These are phyloP conservation scores for Podospora comata DNA, from an alignment of 495 filamentous ascomycete species.

Conservation along the genomic window DNA sequence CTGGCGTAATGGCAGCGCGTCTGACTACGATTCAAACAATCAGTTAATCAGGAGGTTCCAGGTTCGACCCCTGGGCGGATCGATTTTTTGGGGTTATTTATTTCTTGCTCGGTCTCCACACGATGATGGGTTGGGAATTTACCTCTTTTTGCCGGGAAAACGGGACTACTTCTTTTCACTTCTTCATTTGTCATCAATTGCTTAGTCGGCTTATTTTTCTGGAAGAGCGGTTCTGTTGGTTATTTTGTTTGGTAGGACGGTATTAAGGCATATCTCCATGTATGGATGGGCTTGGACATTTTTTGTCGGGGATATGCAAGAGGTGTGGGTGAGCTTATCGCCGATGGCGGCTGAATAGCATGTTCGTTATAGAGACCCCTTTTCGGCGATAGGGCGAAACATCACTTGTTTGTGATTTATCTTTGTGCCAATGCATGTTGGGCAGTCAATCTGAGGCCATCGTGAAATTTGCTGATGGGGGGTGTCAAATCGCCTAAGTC, in stretches of 20 bases:
- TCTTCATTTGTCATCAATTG: neutral
- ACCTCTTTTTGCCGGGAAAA: neutral
- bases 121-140: neutral
- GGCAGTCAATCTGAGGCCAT: neutral
- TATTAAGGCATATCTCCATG: neutral
- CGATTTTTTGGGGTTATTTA: neutral
- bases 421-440: neutral
- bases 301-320: neutral
- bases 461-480: constrained; percentile 2
- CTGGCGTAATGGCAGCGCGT: constrained; percentile 8
- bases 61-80: constrained; percentile 7
- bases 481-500: neutral
- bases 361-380: neutral
- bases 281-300: neutral
- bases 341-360: neutral
- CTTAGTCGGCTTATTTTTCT: neutral
- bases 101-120: neutral
- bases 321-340: neutral
- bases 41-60: constrained; percentile 4
- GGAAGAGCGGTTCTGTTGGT: too few relatives aligned
- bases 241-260: too few relatives aligned
- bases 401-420: neutral
- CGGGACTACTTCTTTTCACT: neutral
- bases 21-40: neutral
- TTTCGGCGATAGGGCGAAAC: neutral